A percentile compares a stretch with the other conserved stretches of the same genome.
Evolutionary conservation across 805 yeast genomes (phyloP).

Genomic region (Wickerhamomyces chaumierensis): DNA sequence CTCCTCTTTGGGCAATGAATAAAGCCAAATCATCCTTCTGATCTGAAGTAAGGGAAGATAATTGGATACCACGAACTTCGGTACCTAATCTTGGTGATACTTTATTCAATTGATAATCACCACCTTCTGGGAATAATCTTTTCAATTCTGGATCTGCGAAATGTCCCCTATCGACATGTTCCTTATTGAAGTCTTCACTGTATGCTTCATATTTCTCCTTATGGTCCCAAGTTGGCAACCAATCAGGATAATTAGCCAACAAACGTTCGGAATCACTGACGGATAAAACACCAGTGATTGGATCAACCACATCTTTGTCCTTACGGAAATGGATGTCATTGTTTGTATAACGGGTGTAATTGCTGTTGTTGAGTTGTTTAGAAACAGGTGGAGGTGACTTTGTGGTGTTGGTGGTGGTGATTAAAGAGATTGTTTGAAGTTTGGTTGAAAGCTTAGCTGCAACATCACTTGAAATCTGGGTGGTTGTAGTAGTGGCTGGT

Average conservation of each 20-base stretch:
- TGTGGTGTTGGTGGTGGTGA: no score
- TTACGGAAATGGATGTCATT: slow-evolving; percentile 35
- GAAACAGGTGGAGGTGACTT: no score
- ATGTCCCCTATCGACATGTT: slow-evolving; percentile 44
- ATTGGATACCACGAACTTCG: slow-evolving; percentile 49
- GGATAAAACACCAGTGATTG: slow-evolving; percentile 32
- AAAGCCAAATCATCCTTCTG: slow-evolving; percentile 64
- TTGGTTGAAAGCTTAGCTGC: no score
- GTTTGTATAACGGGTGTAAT: slow-evolving; percentile 9
- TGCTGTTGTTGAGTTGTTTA: no score
- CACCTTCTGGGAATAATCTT: slow-evolving; percentile 33
- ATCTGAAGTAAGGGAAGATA: slow-evolving; percentile 36
- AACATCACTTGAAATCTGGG: no score
- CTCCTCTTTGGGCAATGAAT: slow-evolving; percentile 59
- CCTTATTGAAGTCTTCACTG: slow-evolving; percentile 38
- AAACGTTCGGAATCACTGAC: slow-evolving; percentile 32
- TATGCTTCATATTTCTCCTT: slow-evolving; percentile 38
- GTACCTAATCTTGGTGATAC: slow-evolving; percentile 48
- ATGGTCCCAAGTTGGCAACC: slow-evolving; percentile 64
- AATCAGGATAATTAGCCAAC: slow-evolving; percentile 34
- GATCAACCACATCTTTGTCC: slow-evolving; percentile 36
- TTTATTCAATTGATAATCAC: slow-evolving; percentile 22
- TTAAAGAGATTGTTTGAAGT: no score
- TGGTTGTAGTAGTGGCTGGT: no score
- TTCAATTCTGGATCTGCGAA: slow-evolving; percentile 49